These are phyloP conservation scores for Beauveria sp. DNA, from an alignment of 2,329 filamentous ascomycete species.

Conservation along the genomic window DNA sequence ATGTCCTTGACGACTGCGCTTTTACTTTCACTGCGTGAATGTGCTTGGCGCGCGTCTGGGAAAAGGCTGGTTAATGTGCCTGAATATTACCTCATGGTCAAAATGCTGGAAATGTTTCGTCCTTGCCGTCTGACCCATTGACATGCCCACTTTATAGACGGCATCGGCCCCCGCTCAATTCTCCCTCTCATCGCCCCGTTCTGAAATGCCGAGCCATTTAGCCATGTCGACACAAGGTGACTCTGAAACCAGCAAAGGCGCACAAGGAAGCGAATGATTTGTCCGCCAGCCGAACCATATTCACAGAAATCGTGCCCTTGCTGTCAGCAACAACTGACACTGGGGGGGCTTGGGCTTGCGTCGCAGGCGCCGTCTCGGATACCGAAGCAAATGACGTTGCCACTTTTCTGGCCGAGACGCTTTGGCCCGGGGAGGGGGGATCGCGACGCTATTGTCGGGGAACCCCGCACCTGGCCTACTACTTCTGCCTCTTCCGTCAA, in stretches of 20 bases:
- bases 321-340: background rate
- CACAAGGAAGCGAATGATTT: no score
- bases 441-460: conserved; percentile 4
- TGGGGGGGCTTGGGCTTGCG: background rate
- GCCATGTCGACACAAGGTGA: background rate
- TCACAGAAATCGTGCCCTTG: no score
- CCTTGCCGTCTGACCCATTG: background rate
- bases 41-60: background rate
- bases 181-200: background rate
- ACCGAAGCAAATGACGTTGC: conserved; percentile 3
- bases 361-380: background rate
- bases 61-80: no score
- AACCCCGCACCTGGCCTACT: background rate
- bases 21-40: background rate
- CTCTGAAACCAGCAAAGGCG: background rate
- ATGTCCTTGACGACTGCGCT: background rate
- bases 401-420: background rate
- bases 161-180: background rate
- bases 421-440: background rate
- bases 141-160: conserved; percentile 1
- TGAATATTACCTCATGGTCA: background rate
- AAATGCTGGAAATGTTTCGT: background rate
- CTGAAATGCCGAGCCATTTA: background rate
- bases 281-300: no score
- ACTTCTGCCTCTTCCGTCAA: background rate